Base-by-base conservation (phyloP, 129 eudicot genomes). In the Tagetes patula region DNA sequence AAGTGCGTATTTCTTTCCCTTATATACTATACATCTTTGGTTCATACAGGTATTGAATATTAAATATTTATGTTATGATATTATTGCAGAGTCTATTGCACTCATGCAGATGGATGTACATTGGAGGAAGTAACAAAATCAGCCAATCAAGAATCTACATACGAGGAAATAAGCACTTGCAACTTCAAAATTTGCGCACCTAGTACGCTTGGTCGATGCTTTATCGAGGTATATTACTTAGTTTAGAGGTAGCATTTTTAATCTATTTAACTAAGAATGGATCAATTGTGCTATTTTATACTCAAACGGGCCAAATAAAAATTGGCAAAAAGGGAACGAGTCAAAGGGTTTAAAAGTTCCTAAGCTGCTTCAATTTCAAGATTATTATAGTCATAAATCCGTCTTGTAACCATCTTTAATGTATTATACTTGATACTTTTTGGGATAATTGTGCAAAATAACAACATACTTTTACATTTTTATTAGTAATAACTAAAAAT, bases 151-250 rank as follows among this genome's bases (percentile, higher is more conserved):
- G 88, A 77, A 48, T 52, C 79, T 48, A 11, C 68, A 11, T 84
- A 80, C 6, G 96, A 89, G n/a, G 85, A 85, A 75, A 80, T 92
- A 79, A 80, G 77, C 76, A 78, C 88, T 73, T 37, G 75, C 52
- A 60, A 80, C 50, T 89, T 89, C 73, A 89, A 70, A 52, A 65
- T 92, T 65, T 48, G 76, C 65, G 82, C 75, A 14, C 85, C 90
- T 67, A 40, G 67, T 60, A 67, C 54, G 30, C 82, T 83, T 9
- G 98, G 98, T 43, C 91, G 98, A 71, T 92, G 94, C 84, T 92
- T 89, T 85, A 85, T 92, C 62, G 98, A 92, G 96, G 98, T 92
- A 85, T 59, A 39, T 56, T 5, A 38, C 53, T 46, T 49, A 0
- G 13, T 13, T 6, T 27, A 8, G 30, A 71, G 75, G 38, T 39